A percentile compares a stretch with the other conserved stretches of the same genome.
phyloP scores from a whole-genome alignment of 2,329 filamentous ascomycete genomes.

The Elsinoe fawcettii region DNA sequence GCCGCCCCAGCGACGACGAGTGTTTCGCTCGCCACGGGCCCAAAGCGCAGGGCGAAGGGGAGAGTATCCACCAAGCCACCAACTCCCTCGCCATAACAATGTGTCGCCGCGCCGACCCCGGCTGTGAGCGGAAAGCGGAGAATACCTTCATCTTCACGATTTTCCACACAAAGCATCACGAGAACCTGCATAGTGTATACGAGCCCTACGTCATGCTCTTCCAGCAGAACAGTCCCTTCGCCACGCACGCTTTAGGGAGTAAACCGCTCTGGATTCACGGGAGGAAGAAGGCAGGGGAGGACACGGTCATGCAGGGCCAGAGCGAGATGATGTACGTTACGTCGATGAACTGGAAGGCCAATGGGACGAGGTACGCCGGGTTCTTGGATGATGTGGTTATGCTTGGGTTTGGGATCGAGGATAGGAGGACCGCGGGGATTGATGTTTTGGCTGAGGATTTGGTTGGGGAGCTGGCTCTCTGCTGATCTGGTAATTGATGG shows the following conservation, averaged over 20 bases:
- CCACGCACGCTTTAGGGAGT: conserved; percentile 42
- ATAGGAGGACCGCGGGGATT: conserved; percentile 41
- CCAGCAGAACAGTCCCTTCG: conserved; percentile 42
- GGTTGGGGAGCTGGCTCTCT: conserved; percentile 37
- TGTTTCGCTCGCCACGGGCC: conserved; percentile 46
- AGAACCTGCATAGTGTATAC: conserved; percentile 44
- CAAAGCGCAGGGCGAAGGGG: conserved; percentile 24
- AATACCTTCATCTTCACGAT: conserved; percentile 52
- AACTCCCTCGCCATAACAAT: conserved; percentile 52
- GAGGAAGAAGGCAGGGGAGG: conserved; percentile 28
- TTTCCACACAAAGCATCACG: conserved; percentile 48
- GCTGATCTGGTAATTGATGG: conserved; percentile 17
- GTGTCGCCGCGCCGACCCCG: conserved; percentile 41
- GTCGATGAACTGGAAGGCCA: conserved; percentile 48
- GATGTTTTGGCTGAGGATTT: conserved; percentile 47
- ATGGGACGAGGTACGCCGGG: conserved; percentile 46
- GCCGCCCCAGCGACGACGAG: conserved; percentile 33
- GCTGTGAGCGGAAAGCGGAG: conserved; percentile 35
- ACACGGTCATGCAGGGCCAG: conserved; percentile 24
- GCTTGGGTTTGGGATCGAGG: conserved; percentile 51
- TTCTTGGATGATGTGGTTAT: conserved; percentile 51
- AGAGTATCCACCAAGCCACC: conserved; percentile 53
- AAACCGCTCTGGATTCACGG: conserved; percentile 52
- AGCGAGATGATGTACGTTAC: conserved; percentile 54
- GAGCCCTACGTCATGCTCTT: conserved; percentile 52